A percentile compares a stretch with the other conserved stretches of the same genome.
Conservation (phyloP, 2,329 filamentous ascomycete genomes). For the Chaetomium strumarium region DNA sequence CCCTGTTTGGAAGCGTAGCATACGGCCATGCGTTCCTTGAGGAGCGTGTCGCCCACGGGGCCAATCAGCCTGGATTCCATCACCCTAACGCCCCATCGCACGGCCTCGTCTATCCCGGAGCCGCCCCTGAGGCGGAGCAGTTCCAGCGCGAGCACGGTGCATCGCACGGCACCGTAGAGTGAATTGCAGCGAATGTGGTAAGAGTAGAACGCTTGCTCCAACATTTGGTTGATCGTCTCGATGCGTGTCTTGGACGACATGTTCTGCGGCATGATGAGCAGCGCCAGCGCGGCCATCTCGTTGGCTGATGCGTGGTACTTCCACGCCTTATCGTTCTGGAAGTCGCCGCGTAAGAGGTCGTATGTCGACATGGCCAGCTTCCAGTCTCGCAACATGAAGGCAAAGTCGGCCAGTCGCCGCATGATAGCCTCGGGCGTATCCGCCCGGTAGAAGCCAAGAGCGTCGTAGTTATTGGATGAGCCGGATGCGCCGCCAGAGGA, state of each 20-base stretch:
- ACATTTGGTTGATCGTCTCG: conserved; percentile 77
- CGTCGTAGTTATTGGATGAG: conserved; percentile 66
- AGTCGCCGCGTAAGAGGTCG: conserved; percentile 82
- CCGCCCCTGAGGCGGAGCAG: conserved; percentile 76
- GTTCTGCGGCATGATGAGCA: conserved; percentile 68
- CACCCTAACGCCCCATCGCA: conserved; percentile 73
- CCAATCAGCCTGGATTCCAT: conserved; percentile 75
- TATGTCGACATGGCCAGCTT: conserved; percentile 89
- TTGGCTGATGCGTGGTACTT: conserved; percentile 87
- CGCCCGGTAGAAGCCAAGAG: conserved; percentile 72
- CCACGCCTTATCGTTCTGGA: conserved; percentile 94
- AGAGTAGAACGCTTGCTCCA: conserved; percentile 87
- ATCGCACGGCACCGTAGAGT: conserved; percentile 74
- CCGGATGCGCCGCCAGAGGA: conserved; percentile 48
- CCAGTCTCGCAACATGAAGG: conserved; percentile 96
- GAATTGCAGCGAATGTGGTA: conserved; percentile 80
- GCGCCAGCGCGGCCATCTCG: conserved; percentile 87
- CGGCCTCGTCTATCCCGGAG: conserved; percentile 76
- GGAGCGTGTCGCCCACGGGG: conserved; percentile 68
- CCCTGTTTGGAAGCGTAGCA: conserved; percentile 74
- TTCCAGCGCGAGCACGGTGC: conserved; percentile 68
- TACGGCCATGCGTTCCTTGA: conserved; percentile 78
- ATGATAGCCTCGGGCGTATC: conserved; percentile 85
- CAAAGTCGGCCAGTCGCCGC: conserved; percentile 88
- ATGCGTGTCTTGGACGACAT: conserved; percentile 68